Evolutionary conservation across 805 yeast genomes (phyloP).

Genomic region (Candida tibetensis): DNA sequence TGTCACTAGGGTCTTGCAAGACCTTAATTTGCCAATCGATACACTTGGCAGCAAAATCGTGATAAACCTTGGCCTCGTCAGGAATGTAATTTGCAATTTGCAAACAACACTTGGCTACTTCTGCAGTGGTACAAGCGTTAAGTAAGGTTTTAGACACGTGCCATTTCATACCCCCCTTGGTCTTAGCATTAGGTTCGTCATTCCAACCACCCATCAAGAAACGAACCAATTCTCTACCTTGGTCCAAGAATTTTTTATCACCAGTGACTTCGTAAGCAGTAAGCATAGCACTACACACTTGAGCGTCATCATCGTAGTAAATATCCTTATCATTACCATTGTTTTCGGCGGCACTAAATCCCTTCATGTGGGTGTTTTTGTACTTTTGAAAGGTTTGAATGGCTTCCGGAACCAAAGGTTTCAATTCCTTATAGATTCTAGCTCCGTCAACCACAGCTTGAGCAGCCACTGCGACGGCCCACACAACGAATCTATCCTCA

Average conservation of each 20-base stretch:
- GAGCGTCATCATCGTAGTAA: conserved; percentile 75
- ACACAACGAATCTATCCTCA: conserved; percentile 56
- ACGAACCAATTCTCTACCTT: conserved; percentile 55
- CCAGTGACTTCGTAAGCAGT: conserved; percentile 68
- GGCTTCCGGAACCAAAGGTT: conserved; percentile 53
- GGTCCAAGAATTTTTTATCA: conserved; percentile 49
- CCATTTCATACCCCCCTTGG: conserved; percentile 67
- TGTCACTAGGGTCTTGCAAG: conserved; percentile 53
- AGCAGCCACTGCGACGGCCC: conserved; percentile 65
- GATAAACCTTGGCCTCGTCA: conserved; percentile 42
- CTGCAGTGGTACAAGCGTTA: conserved; percentile 67
- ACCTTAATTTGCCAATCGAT: conserved; percentile 54
- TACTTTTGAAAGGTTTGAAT: conserved; percentile 49
- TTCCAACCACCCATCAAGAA: conserved; percentile 68
- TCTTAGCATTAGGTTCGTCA: conserved; percentile 36
- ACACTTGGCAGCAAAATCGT: conserved; percentile 59
- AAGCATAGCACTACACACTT: conserved; percentile 61
- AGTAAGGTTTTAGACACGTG: conserved; percentile 58
- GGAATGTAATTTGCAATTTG: conserved; percentile 54
- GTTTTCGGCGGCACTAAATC: conserved; percentile 65
- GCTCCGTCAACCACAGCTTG: conserved; percentile 71
- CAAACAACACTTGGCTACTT: conserved; percentile 60
- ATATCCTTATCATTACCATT: conserved; percentile 59
- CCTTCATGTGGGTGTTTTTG: conserved; percentile 49
- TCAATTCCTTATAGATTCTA: conserved; percentile 47